Evolutionary conservation across 805 yeast species (phyloP).

Genomic region (Ascoidea rubescens): DNA sequence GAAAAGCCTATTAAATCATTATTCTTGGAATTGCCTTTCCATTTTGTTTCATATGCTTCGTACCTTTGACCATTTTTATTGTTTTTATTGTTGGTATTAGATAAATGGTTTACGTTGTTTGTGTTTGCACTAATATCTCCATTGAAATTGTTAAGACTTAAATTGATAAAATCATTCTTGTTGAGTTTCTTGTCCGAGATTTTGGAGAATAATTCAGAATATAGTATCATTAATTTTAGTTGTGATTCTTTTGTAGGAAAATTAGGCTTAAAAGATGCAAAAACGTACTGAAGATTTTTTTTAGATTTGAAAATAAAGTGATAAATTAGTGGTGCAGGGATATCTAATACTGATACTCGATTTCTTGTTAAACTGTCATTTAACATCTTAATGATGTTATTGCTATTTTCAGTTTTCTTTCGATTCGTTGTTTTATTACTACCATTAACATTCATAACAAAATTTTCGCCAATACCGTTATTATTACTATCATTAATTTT

Average conservation of each 20-base stretch:
- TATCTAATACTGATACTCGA: conserved; percentile 6
- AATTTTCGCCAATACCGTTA: background rate
- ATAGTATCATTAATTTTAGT: background rate
- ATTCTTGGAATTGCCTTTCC: conserved; percentile 12
- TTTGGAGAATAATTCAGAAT: background rate
- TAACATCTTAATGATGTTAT: background rate
- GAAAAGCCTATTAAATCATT: conserved; percentile 22
- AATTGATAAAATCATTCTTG: background rate
- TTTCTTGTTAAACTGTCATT: background rate
- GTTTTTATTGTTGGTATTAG: background rate
- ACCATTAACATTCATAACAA: background rate
- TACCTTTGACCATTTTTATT: background rate
- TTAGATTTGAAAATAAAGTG: conserved; percentile 77
- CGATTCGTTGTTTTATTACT: background rate
- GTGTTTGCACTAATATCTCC: background rate
- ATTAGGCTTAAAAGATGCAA: conserved; percentile 10
- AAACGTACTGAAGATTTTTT: conserved; percentile 38
- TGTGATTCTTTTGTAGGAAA: background rate
- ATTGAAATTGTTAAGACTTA: too few species aligned
- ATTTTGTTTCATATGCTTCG: conserved; percentile 6
- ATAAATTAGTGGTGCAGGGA: conserved; percentile 36
- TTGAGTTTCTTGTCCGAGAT: conserved; percentile 8
- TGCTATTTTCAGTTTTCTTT: background rate
- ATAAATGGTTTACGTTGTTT: background rate
- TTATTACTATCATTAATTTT: background rate